Base-by-base conservation (phyloP, 768 basidiomycete genomes). In the Leccinum sublutescens region DNA sequence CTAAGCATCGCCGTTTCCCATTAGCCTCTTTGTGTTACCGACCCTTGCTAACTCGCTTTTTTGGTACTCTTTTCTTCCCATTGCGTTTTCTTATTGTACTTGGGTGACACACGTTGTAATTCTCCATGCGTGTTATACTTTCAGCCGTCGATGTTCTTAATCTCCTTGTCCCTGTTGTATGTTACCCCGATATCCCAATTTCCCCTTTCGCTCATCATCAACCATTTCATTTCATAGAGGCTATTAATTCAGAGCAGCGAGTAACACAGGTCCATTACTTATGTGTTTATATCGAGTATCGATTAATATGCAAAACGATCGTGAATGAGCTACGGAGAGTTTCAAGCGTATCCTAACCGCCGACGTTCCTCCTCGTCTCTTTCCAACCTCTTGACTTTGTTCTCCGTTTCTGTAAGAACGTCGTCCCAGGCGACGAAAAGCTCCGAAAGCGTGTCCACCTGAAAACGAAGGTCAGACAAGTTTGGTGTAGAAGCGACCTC, bases 381-480 rank as follows among this genome's bases (percentile, higher is more conserved):
- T 67, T 92, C 89, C 55, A 90, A 66, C 38, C 74, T 77, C 27
- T 74, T 73, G 6, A 86, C 71, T 54, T 82, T 82, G 56, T 82
- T 80, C 68, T 93, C 91, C 4, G 85, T 81, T 49, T 83, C 84
- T n/a, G 80, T 78, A 10, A 93, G 72, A 1, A 85, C 80, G 58
- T 93, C 89, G 63, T 93, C 90, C 91, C 92, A 94, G 14, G 82
- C 83, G 7, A 94, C 87, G 60, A 94, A 93, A 21, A 93, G 76
- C 63, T 93, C 91, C 12, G 92, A 93, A 1, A 93, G 78, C 2
- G 85, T 82, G 66, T 92, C 91, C 9, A 91, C 85, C 91, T 93
- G 5, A n/a, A 58, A 33, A 52, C 49, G 33, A 29, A 33, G 53
- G 31, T 54, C 14, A 45, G 5, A 49, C 43, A 29, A 48, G 15